Base-by-base conservation (phyloP, 495 filamentous ascomycete species). In the Aspergillus sclerotioniger region DNA sequence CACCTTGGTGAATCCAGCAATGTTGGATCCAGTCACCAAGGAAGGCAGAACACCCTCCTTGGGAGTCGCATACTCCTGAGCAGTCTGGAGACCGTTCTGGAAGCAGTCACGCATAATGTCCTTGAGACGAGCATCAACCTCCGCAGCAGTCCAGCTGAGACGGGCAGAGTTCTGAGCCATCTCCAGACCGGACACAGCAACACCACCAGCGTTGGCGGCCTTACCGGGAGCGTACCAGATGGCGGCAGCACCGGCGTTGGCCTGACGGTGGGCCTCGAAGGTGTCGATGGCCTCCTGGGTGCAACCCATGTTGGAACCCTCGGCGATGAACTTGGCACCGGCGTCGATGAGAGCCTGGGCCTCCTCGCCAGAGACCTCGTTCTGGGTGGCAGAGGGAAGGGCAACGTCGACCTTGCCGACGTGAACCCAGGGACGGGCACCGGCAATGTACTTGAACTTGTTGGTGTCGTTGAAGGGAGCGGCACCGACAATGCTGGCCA, bases 281-380 rank as follows among this genome's bases (percentile, higher is more conserved):
- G 90, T 81, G 64, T 96, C 86, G 74, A 98, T 97, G 62, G 94
- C 94, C 58, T 88, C 91, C 78, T 93, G 92, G 48, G 92, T 96
- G 80, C 91, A 97, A 54, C 94, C 94, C 93, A 98, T 98, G 82
- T 98, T 98, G 76, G 88, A 92, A 25, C 94, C 94, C 77, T 98
- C 94, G 56, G 94, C 94, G 66, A 98, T 85, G 82, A 93, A 96
- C 71, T 86, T 85, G 63, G 79, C 80, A 61, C 94, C 94, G 58
- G 78, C 80, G 54, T 81, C 82, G 54, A 97, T 85, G 33, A 98
- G 82, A 17, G 82, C 85, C 76, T 89, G 77, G 51, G 92, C 94
- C 77, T 98, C 94, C 69, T 93, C 90, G 65, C 86, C 84, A 68
- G 80, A 88, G 62, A 98, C 91, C 74, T 98, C 94, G 80, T 98